Evolutionary conservation across 2,329 filamentous ascomycete species (phyloP).

Genomic region (Xylaria sp.): DNA sequence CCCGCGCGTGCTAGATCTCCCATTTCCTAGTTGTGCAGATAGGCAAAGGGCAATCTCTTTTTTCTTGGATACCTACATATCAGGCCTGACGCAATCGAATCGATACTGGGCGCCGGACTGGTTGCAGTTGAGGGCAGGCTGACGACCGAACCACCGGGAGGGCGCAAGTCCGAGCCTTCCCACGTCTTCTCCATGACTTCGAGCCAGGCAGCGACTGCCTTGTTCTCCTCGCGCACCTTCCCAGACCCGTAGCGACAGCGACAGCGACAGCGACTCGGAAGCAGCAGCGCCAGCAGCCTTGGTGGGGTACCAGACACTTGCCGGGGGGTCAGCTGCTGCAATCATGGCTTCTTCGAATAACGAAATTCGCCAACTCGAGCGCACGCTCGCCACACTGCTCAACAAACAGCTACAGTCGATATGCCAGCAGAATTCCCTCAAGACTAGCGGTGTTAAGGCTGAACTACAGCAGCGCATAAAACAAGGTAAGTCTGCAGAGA

Average conservation of each 20-base stretch:
- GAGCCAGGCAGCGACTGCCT: slow-evolving; percentile 18
- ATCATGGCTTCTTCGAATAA: slow-evolving; percentile 36
- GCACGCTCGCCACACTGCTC: slow-evolving; percentile 53
- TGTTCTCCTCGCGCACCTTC: slow-evolving; percentile 31
- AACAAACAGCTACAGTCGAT: slow-evolving; percentile 76
- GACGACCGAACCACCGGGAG: not conserved
- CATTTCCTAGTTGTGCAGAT: too few species aligned
- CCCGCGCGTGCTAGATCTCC: too few species aligned
- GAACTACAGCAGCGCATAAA: slow-evolving; percentile 80
- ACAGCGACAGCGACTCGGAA: too few species aligned
- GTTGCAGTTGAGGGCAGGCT: not conserved
- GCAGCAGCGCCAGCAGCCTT: slow-evolving; percentile 25
- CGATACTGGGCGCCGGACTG: not conserved
- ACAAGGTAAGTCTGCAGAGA: slow-evolving; percentile 64
- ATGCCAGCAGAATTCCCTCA: slow-evolving; percentile 77
- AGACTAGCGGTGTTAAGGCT: slow-evolving; percentile 83
- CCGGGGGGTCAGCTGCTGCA: not conserved
- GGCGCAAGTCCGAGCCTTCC: not conserved
- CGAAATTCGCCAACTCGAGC: slow-evolving; percentile 54
- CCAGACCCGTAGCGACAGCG: slow-evolving; percentile 3
- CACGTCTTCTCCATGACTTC: slow-evolving; percentile 39
- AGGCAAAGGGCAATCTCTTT: too few species aligned
- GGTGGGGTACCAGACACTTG: not conserved
- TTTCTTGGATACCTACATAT: not conserved
- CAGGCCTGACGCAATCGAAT: not conserved